Percentiles rank a stretch among this genome's conserved stretches.
These are phyloP conservation scores for Fusarium graminum DNA, from an alignment of 2,329 filamentous ascomycete genomes.

Conservation along the genomic window DNA sequence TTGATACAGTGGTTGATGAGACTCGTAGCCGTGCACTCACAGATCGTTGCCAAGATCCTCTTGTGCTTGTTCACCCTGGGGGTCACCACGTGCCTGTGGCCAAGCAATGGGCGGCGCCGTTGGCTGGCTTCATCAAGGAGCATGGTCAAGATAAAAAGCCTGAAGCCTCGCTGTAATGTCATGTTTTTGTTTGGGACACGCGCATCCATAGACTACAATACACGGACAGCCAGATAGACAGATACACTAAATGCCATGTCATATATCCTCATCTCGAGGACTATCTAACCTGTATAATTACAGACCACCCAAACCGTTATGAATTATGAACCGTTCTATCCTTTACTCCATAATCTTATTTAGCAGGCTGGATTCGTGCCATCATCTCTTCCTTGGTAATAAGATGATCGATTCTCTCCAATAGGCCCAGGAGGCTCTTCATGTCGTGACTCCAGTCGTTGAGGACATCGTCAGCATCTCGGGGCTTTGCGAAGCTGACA, in stretches of 20 bases:
- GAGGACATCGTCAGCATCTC: slow-evolving; percentile 93
- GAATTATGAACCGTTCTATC: slow-evolving; percentile 45
- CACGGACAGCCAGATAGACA: slow-evolving; percentile 46
- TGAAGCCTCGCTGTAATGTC: slow-evolving; percentile 46
- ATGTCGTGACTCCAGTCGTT: slow-evolving; percentile 99
- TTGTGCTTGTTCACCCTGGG: slow-evolving; percentile 80
- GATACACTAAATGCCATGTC: slow-evolving; percentile 48
- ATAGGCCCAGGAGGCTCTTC: slow-evolving; percentile 86
- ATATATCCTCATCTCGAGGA: slow-evolving; percentile 51
- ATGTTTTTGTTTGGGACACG: not conserved
- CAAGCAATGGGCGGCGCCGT: slow-evolving; percentile 82
- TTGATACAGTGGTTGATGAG: slow-evolving; percentile 93
- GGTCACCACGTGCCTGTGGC: slow-evolving; percentile 90
- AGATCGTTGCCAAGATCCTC: slow-evolving; percentile 69
- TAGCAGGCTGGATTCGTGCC: slow-evolving; percentile 86
- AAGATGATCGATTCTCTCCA: slow-evolving; percentile 95
- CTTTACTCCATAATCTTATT: slow-evolving; percentile 53
- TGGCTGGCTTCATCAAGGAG: slow-evolving; percentile 76
- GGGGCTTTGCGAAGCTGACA: slow-evolving; percentile 93
- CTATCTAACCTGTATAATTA: slow-evolving; percentile 55
- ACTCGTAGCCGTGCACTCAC: slow-evolving; percentile 74
- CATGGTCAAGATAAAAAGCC: slow-evolving; percentile 50
- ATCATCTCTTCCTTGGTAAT: slow-evolving; percentile 99
- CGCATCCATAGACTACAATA: slow-evolving; percentile 39
- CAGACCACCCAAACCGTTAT: slow-evolving; percentile 51